These are phyloP conservation scores for Euphorbia lathyris DNA, from an alignment of 345 rosid genomes.

Conservation along the genomic window DNA sequence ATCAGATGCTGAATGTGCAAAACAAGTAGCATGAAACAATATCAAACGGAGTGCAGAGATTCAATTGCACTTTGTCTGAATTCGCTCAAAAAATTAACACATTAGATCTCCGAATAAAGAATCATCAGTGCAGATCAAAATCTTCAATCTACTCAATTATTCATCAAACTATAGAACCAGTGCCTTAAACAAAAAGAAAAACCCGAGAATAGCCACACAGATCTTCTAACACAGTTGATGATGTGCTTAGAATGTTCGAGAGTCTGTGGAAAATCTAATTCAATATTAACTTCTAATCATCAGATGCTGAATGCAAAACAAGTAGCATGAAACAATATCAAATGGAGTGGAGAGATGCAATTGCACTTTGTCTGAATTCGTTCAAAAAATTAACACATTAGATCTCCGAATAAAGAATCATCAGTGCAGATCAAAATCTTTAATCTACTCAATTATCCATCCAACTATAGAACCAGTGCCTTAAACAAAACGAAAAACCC, in stretches of 20 bases:
- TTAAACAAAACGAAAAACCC: too few relatives aligned
- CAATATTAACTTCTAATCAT: background rate
- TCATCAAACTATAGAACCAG: background rate
- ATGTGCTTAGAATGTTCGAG: background rate
- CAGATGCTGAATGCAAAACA: background rate
- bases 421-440: slow-evolving; percentile 29
- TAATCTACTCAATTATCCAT: slow-evolving; percentile 7
- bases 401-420: slow-evolving; percentile 35
- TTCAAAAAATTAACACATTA: slow-evolving; percentile 28
- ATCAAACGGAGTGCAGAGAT: background rate
- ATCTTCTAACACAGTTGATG: background rate
- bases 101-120: slow-evolving; percentile 40
- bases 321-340: background rate
- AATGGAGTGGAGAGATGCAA: background rate
- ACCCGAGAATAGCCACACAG: too few relatives aligned
- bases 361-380: background rate
- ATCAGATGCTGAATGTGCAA: background rate
- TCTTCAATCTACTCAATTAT: slow-evolving; percentile 11
- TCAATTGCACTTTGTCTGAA: background rate
- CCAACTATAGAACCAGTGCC: background rate
- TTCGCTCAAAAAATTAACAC: slow-evolving; percentile 21
- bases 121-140: slow-evolving; percentile 25
- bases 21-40: background rate
- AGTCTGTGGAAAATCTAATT: background rate
- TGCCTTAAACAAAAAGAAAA: too few relatives aligned